phyloP scores from a whole-genome alignment of 257 asterid species.

The Jasminum sambac region DNA sequence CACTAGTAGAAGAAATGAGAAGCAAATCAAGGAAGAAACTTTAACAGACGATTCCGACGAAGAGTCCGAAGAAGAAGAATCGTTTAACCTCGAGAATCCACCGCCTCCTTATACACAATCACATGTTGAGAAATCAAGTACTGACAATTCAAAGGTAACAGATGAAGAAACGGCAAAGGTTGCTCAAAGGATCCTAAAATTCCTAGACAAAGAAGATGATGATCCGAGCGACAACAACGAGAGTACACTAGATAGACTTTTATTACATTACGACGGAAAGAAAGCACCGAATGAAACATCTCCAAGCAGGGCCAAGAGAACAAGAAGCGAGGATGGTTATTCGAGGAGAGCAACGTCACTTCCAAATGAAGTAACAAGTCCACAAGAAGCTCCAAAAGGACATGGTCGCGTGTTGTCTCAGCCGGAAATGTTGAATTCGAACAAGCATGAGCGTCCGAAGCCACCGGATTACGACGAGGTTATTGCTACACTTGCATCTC shows the following conservation, averaged over 20 bases:
- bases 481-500: conserved; percentile 62
- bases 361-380: conserved; percentile 34
- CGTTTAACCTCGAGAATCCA: neutral
- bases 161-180: conserved; percentile 35
- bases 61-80: conserved; percentile 27
- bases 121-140: neutral
- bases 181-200: conserved; percentile 35
- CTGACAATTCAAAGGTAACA: neutral
- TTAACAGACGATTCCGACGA: conserved; percentile 21
- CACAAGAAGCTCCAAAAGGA: conserved; percentile 31
- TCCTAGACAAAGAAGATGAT: conserved; percentile 30
- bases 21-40: conserved; percentile 21
- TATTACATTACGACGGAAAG: conserved; percentile 49
- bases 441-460: conserved; percentile 66
- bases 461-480: conserved; percentile 79
- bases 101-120: conserved; percentile 54
- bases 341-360: conserved; percentile 51
- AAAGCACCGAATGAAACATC: conserved; percentile 29
- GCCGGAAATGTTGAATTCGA: conserved; percentile 38
- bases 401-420: conserved; percentile 61
- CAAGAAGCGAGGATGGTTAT: conserved; percentile 29
- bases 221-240: conserved; percentile 50
- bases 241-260: conserved; percentile 50
- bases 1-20: conserved; percentile 11
- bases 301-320: conserved; percentile 26